A percentile compares a stretch with the other conserved stretches of the same genome.
Evolutionary conservation across 2,329 filamentous ascomycete genomes (phyloP).

Genomic region (Epichloe uncinata): DNA sequence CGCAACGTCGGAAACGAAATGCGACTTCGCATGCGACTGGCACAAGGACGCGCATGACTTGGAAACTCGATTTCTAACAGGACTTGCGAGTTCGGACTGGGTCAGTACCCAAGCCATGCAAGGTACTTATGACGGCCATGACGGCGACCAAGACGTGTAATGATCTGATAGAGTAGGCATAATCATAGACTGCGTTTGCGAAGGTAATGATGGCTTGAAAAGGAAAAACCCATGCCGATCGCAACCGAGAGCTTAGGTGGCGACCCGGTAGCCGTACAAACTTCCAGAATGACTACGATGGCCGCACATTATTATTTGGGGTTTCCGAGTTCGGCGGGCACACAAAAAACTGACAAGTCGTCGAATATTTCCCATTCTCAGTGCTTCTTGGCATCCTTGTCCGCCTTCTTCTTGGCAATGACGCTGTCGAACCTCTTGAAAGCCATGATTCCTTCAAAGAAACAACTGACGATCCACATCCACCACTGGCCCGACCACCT

Average conservation of each 20-base stretch:
- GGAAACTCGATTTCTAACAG: slow-evolving; percentile 40
- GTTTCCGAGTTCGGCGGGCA: no score
- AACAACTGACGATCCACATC: slow-evolving; percentile 37
- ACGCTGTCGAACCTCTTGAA: slow-evolving; percentile 38
- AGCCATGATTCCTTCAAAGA: slow-evolving; percentile 39
- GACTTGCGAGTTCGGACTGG: slow-evolving; percentile 47
- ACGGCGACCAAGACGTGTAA: slow-evolving; percentile 37
- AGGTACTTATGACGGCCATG: slow-evolving; percentile 43
- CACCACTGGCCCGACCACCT: slow-evolving; percentile 36
- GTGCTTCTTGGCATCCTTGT: slow-evolving; percentile 28
- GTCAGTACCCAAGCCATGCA: slow-evolving; percentile 49
- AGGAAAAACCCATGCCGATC: background rate
- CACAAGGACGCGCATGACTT: slow-evolving; percentile 54
- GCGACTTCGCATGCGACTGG: slow-evolving; percentile 66
- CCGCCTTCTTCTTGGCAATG: slow-evolving; percentile 28
- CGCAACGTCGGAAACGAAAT: slow-evolving; percentile 43
- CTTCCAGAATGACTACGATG: no score
- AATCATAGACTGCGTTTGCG: background rate
- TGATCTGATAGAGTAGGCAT: no score
- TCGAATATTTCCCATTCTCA: background rate
- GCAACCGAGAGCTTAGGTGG: no score
- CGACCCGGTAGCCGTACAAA: no score
- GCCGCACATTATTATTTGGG: no score
- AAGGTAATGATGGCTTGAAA: background rate
- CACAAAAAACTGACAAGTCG: no score